Base-by-base conservation (phyloP, 495 filamentous ascomycete species). In the Hypoxylon cercidicola region DNA sequence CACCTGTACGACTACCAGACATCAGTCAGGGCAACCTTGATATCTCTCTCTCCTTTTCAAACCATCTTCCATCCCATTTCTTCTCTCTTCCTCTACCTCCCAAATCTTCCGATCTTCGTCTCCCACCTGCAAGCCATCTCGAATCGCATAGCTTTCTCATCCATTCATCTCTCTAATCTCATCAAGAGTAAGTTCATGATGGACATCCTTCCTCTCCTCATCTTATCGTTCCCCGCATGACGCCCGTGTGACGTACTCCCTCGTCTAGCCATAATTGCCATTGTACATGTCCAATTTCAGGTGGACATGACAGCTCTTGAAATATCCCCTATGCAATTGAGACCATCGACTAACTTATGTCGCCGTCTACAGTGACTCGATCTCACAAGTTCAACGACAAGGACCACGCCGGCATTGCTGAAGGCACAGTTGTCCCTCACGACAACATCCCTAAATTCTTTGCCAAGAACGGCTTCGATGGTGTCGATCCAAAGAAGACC, bases 361-460 rank as follows among this genome's bases (percentile, higher is more conserved):
- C 8, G 6, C 20, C n/a, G 28, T 64, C 41, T 61, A 19, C 66
- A 94, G 93, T 97, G 94, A 97, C 93, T 79, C 93, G 93, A 68
- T 92, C 95, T 48, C 90, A 96, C 83, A 98, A 98, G 81, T 82
- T 79, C 77, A 93, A 90, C 78, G 93, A 96, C 76, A 91, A 92
- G 78, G 90, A 93, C 75, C 91, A 97, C 78, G 82, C 85, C 59
- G 87, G 81, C 64, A 80, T 89, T 59, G 79, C 80, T 48, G 83
- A 84, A 41, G 90, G 87, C 69, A 86, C 86, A 37, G 85, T 85
- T 46, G 72, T 78, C 13, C 77, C 85, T 40, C 85, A 89, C 65
- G 89, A 94, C 34, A 84, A 89, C 61, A 76, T 96, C 21, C 93
- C 95, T 68, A 91, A 92, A 68, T 97, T 88, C 85, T 98, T 98